Evolutionary conservation across 1,284 basidiomycete genomes (phyloP).

Genomic region (Spongiforma sp.): DNA sequence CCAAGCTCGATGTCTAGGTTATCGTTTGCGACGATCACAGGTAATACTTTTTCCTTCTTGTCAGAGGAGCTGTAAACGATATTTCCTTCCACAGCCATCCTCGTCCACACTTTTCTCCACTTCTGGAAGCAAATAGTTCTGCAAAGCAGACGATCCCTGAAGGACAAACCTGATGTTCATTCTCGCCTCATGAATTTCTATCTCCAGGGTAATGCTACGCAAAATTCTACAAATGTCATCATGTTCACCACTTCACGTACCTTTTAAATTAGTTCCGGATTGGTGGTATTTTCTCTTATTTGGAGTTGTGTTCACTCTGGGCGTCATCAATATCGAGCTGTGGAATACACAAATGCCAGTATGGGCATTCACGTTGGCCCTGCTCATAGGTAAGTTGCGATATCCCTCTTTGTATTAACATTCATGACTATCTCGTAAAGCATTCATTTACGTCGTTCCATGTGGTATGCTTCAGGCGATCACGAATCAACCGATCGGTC

Average conservation of each 20-base stretch:
- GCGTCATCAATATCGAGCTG: conserved; percentile 59
- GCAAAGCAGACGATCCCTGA: conserved; percentile 54
- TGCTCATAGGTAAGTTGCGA: conserved; percentile 40
- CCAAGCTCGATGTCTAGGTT: conserved; percentile 26
- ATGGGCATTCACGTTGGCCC: conserved; percentile 52
- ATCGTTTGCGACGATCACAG: conserved; percentile 66
- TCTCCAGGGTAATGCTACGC: conserved; percentile 60
- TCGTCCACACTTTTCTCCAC: conserved; percentile 72
- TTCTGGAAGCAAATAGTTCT: conserved; percentile 72
- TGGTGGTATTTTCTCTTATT: conserved; percentile 40
- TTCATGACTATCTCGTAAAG: conserved; percentile 22
- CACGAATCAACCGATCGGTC: conserved; percentile 48
- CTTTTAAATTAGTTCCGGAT: conserved; percentile 29
- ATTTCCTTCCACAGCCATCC: conserved; percentile 43
- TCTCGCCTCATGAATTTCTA: conserved; percentile 75
- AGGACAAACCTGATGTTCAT: conserved; percentile 80
- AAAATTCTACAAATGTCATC: not conserved
- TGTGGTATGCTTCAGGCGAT: conserved; percentile 51
- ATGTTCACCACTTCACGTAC: conserved; percentile 30
- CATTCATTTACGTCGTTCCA: conserved; percentile 50
- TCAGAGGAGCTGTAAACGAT: not conserved
- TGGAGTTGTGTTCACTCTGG: conserved; percentile 56
- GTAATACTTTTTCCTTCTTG: conserved; percentile 14
- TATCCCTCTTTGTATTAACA: conserved; percentile 8
- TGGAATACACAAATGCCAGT: conserved; percentile 63